Base-by-base conservation (phyloP, 768 basidiomycete genomes). In the Tricholoma hemisulphureum region DNA sequence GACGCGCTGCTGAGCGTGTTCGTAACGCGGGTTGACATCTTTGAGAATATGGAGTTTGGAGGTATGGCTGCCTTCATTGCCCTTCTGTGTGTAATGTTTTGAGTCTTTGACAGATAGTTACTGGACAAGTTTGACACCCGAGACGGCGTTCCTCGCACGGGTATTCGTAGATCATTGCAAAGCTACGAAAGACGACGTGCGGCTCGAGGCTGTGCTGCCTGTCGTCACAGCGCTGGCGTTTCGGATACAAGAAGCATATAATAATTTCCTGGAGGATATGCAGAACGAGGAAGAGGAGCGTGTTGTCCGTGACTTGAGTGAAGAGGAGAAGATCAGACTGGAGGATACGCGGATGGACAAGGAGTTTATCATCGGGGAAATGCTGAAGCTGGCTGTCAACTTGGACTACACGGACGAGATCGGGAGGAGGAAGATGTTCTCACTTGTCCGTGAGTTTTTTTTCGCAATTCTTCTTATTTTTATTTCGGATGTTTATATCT, bases 331-430 rank as follows among this genome's bases (percentile, higher is more conserved):
- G 11, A 69, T 72, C 4, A 65, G 67, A 51, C 73, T 69, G 54
- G 83, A 84, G 37, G 84, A 87, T 9, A 77, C 76, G 35, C 73
- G 71, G 14, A 62, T 76, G 3, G 79, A 83, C 24, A 79, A 75
- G 32, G 86, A 88, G 63, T 86, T 90, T 56, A 74, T 93, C 6
- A 78, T 96, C n/a, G 78, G 83, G 0, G 93, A 98, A 70, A 80
- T 98, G 70, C 80, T 97, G 21, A 82, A 80, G 63, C 74, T 96
- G 28, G 91, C 91, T 0, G 79, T 89, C 3, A 83, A 88, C 59
- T 76, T 94, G 24, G 95, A 98, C 70, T 98, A 95, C 64, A 83
- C 87, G 0, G 96, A 98, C 73, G 94, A 97, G 71, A 91, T 89
- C 58, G 95, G 96, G 3, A 75, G 93, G 58, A 75, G 93, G 58